phyloP scores from a whole-genome alignment of 169 alveolate genomes.

The Cryptosporidium canis region DNA sequence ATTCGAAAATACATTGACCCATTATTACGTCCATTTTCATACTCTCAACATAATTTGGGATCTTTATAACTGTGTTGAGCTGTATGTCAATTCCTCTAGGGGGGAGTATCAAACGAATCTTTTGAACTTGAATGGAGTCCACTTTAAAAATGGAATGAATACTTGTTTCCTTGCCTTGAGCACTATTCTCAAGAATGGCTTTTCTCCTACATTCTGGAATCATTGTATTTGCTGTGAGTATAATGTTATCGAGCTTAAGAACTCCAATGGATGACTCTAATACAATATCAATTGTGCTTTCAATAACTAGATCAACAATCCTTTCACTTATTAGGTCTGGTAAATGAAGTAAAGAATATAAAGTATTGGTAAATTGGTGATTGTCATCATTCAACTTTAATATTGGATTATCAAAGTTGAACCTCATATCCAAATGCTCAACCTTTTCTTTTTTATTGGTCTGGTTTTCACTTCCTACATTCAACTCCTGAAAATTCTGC shows the following conservation, averaged over 20 bases:
- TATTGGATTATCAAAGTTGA: constrained; percentile 2
- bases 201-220: constrained; percentile 41
- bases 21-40: constrained; percentile 27
- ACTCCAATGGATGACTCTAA: constrained; percentile 45
- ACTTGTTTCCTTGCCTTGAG: not conserved
- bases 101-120: constrained; percentile 49
- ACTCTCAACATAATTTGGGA: constrained; percentile 48
- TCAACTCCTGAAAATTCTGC: not conserved
- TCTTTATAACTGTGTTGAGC: constrained; percentile 12
- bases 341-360: constrained; percentile 10
- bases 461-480: not conserved
- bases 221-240: not conserved
- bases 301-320: not conserved
- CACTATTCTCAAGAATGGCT: not conserved
- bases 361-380: constrained; percentile 14
- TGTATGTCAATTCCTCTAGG: constrained; percentile 70
- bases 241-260: not conserved
- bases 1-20: constrained; percentile 66
- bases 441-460: not conserved
- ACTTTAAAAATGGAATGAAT: constrained; percentile 47
- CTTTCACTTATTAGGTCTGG: constrained; percentile 25
- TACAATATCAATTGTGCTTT: constrained; percentile 16
- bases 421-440: not conserved
- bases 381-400: constrained; percentile 23
- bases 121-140: constrained; percentile 61